Conservation (phyloP, 495 filamentous ascomycete genomes). For the Lasiosphaeria ovina region DNA sequence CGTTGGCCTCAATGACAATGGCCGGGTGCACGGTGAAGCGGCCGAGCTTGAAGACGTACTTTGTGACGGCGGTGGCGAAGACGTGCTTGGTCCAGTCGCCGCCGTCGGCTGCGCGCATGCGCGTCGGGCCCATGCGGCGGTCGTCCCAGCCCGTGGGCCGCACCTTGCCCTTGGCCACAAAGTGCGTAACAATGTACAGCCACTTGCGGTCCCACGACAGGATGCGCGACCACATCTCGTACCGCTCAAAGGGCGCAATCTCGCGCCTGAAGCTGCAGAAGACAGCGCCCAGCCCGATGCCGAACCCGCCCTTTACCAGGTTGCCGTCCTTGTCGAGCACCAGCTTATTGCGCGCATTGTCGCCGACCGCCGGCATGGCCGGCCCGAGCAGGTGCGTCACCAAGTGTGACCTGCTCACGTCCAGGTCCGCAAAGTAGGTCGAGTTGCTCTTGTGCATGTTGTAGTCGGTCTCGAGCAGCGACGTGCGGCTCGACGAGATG, state of each 20-base stretch:
- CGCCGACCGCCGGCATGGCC: slow-evolving; percentile 39
- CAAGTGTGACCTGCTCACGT: slow-evolving; percentile 66
- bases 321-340: slow-evolving; percentile 39
- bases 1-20: slow-evolving; percentile 63
- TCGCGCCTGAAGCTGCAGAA: slow-evolving; percentile 66
- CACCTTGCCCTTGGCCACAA: slow-evolving; percentile 57
- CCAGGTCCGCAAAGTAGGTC: slow-evolving; percentile 81
- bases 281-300: slow-evolving; percentile 67
- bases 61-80: slow-evolving; percentile 72
- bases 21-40: slow-evolving; percentile 82
- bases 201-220: slow-evolving; percentile 67
- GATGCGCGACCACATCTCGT: slow-evolving; percentile 71
- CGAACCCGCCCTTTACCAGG: slow-evolving; percentile 39
- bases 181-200: slow-evolving; percentile 50
- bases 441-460: slow-evolving; percentile 84
- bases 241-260: slow-evolving; percentile 64
- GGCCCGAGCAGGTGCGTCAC: slow-evolving; percentile 51
- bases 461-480: slow-evolving; percentile 71
- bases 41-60: slow-evolving; percentile 90
- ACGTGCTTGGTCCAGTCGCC: slow-evolving; percentile 51
- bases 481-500: slow-evolving; percentile 57
- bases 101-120: slow-evolving; percentile 32
- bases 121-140: slow-evolving; percentile 20
- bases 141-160: slow-evolving; percentile 43
- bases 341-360: slow-evolving; percentile 42